Evolutionary conservation across 2,329 filamentous ascomycete species (phyloP), one percentile per base, ranked within the genome.

Genomic region (Aspergillus tubingensis): DNA sequence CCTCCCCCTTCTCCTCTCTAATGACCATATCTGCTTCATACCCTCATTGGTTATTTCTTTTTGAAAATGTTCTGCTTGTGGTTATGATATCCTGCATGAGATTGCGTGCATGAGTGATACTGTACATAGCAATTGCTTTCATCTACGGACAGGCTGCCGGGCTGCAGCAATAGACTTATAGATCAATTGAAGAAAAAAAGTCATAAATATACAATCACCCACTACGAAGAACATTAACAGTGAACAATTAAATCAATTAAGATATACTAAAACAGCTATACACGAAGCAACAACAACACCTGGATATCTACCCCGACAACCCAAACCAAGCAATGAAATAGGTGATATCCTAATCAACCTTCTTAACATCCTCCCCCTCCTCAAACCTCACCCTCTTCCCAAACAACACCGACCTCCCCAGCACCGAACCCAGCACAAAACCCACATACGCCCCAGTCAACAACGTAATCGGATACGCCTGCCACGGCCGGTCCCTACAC

Each of bases 381-480:
- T 62, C 63, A 62, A 77, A 76, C 53, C 72, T 63, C 30, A 78
- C 67, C 38, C 74, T 64, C 63, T 73, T 77, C 49, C 76, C 74
- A 65, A 71, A 76, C 25, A 77, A 15, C 41, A 59, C 30, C 30
- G 57, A 51, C 51, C 50, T 15, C 8, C 60, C 60, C 32, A 62
- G 17, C n/a, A 48, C 23, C 17, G 17, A 21, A 5, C 50, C 50
- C 1, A 38, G 21, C 32, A 86, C 82, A 75, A 91, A 92, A 1
- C 95, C 95, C 5, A 86, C 77, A 76, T 96, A 98, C 17, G 90
- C 83, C 2, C 95, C 95, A 2, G 86, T 87, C 4, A 98, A 78
- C 60, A 99, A 90, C 0, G 95, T 99, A 51, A 98, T 89, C 0
- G 95, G 95, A 91, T 94, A 99, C 76, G 89, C 91, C 85, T 99